These are phyloP conservation scores for Schrenkiella parvula DNA, from an alignment of 345 rosid species.

Conservation along the genomic window DNA sequence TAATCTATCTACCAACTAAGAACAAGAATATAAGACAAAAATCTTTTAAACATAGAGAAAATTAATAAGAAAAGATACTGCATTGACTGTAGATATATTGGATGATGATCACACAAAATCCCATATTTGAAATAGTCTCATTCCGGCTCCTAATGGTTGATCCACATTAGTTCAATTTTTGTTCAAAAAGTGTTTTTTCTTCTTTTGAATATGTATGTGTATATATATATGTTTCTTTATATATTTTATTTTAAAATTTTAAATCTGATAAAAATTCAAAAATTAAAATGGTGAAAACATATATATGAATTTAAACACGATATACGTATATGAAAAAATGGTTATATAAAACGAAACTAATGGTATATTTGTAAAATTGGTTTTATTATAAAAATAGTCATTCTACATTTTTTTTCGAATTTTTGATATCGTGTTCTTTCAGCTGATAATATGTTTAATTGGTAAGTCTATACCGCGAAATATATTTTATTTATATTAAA, in stretches of 20 bases:
- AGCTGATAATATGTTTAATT: too few relatives aligned
- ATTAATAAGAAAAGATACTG: not conserved
- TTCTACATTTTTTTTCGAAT: not conserved
- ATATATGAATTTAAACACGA: not conserved
- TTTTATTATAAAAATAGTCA: not conserved
- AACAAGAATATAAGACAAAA: conserved; percentile 10
- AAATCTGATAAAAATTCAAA: not conserved
- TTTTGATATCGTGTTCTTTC: too few relatives aligned
- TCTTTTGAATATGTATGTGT: not conserved
- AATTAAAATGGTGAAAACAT: not conserved
- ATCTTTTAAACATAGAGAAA: not conserved
- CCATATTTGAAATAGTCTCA: not conserved
- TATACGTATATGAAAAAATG: not conserved
- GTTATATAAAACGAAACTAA: not conserved
- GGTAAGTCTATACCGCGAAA: too few relatives aligned
- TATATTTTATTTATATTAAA: too few relatives aligned
- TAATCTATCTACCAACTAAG: conserved; percentile 14
- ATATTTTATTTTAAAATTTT: not conserved
- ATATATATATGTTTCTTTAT: not conserved
- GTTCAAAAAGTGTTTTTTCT: not conserved
- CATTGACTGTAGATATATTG: conserved; percentile 2
- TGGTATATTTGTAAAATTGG: not conserved
- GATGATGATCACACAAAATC: conserved; percentile 12
- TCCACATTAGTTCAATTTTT: not conserved
- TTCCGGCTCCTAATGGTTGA: not conserved